These are phyloP conservation scores for Cornus florida DNA, from an alignment of 148 eudicot species.

Conservation along the genomic window DNA sequence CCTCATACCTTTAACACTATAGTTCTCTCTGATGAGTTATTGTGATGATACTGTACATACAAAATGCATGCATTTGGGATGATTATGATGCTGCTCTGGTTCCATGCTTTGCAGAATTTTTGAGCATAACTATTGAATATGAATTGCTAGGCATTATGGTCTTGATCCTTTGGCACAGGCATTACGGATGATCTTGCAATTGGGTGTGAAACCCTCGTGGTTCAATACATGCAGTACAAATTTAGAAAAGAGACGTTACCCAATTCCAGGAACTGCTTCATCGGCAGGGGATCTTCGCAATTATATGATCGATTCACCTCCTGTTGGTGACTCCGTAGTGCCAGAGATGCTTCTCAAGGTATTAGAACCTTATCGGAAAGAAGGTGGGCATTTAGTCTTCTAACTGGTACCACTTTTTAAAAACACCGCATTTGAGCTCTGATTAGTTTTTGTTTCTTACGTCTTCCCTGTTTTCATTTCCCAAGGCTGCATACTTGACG, in stretches of 20 bases:
- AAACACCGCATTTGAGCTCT: background rate
- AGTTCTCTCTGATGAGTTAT: background rate
- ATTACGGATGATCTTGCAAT: constrained; percentile 87
- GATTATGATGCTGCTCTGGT: background rate
- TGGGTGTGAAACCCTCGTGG: constrained; percentile 94
- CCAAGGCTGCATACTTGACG: constrained; percentile 91
- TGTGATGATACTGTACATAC: background rate
- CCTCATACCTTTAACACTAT: background rate
- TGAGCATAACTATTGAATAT: background rate
- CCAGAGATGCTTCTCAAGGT: constrained; percentile 98
- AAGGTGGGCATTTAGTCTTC: constrained; percentile 47
- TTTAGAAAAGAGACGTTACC: constrained; percentile 47
- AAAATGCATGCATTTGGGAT: constrained; percentile 8
- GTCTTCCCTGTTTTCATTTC: constrained; percentile 9
- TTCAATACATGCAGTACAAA: constrained; percentile 56
- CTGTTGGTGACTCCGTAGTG: constrained; percentile 84
- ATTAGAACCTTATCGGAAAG: constrained; percentile 90
- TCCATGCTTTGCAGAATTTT: background rate
- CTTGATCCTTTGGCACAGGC: constrained; percentile 50
- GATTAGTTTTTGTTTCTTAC: constrained; percentile 13
- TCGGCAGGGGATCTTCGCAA: constrained; percentile 81
- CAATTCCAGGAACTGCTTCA: constrained; percentile 48
- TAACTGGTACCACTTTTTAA: constrained; percentile 11
- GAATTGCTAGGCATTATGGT: background rate
- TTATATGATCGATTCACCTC: constrained; percentile 72